These are phyloP conservation scores for Pisolithus microcarpus DNA, from an alignment of 768 basidiomycete species.

Conservation along the genomic window DNA sequence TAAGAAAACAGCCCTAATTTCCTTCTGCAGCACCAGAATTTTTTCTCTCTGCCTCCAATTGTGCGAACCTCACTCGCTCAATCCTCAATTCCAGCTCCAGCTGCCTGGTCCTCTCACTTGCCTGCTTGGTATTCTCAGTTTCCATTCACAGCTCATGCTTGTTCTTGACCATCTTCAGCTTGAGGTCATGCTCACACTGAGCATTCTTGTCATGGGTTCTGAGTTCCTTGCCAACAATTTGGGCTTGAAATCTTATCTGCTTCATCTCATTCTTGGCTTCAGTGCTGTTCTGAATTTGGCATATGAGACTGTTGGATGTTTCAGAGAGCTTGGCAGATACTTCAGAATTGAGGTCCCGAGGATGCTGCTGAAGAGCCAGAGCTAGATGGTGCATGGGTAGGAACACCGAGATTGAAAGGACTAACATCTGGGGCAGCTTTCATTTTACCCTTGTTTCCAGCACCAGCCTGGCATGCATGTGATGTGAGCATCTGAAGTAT, in stretches of 20 bases:
- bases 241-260: not conserved
- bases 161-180: not conserved
- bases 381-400: not conserved
- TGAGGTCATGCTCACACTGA: not conserved
- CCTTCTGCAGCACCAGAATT: not conserved
- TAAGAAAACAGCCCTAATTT: not conserved
- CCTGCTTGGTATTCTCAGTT: not conserved
- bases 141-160: not conserved
- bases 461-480: too few relatives aligned
- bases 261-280: not conserved
- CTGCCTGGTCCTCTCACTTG: too few relatives aligned
- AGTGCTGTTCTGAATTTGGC: not conserved
- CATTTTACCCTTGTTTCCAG: too few relatives aligned
- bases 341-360: not conserved
- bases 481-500: too few relatives aligned
- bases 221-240: not conserved
- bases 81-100: not conserved
- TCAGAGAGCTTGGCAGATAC: not conserved
- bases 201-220: not conserved
- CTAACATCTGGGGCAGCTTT: too few relatives aligned
- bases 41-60: not conserved
- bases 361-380: not conserved
- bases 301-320: not conserved
- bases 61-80: not conserved
- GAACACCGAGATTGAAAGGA: not conserved